Evolutionary conservation across 2,329 filamentous ascomycete genomes (phyloP), one percentile per base, ranked within the genome.

Genomic region (Gremmenia infestans): DNA sequence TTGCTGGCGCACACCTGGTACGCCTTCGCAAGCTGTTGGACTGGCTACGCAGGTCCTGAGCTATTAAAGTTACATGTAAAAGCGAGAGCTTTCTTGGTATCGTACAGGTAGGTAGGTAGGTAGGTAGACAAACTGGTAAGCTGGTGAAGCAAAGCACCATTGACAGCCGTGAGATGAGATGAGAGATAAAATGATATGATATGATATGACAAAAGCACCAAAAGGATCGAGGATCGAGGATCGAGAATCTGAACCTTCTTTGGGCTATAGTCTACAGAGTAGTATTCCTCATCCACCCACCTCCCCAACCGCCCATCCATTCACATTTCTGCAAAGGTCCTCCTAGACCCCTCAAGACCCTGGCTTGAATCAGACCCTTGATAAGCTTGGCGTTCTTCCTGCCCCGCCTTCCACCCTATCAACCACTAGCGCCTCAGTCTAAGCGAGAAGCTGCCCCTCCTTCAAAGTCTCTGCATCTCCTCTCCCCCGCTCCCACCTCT

Each of bases 401-500:
- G 28, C 28, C 28, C 28, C 28, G 28, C 28, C 28, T 9, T 32
- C 28, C 28, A 32, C 28, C 28, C 28, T 32, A 32, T 32, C 7
- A 32, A 11, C 28, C 28, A 32, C 28, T 32, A 32, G 28, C 28
- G 28, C 9, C 28, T 11, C 28, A 32, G 2, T 32, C 9, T 32
- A 32, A 32, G 8, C 28, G 28, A 32, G 28, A 32, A 32, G 28
- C 28, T 32, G 28, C 28, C 28, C 28, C 28, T 32, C 28, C 28
- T 32, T 32, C 28, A 32, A 32, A 32, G 28, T 32, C 28, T 45
- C 58, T 62, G 58, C 57, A 59, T 53, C 57, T 49, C 40, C 35
- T 32, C 15, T 62, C 42, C 60, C 58, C 57, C 61, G 57, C 60
- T 59, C 55, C 58, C 55, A 39, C 60, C 54, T 63, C 57, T 60